Conservation (phyloP, 2,329 filamentous ascomycete genomes). For the Penicillium sp. region DNA sequence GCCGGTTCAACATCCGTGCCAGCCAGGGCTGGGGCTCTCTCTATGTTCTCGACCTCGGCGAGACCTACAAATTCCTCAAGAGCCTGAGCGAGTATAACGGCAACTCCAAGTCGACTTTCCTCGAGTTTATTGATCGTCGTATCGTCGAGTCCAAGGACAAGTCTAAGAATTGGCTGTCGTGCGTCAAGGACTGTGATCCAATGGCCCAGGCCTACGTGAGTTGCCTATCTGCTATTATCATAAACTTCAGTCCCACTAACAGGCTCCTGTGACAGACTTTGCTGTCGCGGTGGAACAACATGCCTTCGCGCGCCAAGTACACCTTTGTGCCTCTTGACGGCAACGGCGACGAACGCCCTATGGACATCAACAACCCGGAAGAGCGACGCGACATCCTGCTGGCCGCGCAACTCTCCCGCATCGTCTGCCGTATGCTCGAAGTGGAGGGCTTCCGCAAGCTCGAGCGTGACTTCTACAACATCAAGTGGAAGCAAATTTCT, state of each 20-base stretch:
- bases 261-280: constrained; percentile 33
- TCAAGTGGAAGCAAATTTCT: constrained; percentile 48
- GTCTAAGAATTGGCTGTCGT: constrained; percentile 47
- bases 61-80: constrained; percentile 45
- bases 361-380: constrained; percentile 42
- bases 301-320: constrained; percentile 50
- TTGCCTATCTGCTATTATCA: constrained; percentile 5
- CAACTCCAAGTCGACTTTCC: constrained; percentile 41
- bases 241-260: not conserved
- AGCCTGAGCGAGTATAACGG: constrained; percentile 40
- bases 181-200: constrained; percentile 43
- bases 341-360: constrained; percentile 34
- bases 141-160: constrained; percentile 48
- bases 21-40: constrained; percentile 45
- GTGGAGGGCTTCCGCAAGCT: constrained; percentile 49
- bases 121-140: constrained; percentile 48
- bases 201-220: constrained; percentile 45
- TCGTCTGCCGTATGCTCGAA: constrained; percentile 50
- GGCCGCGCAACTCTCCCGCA: constrained; percentile 48
- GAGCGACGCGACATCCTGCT: constrained; percentile 44
- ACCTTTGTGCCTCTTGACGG: constrained; percentile 39
- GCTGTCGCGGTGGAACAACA: constrained; percentile 48
- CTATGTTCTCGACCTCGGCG: constrained; percentile 45
- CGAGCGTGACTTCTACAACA: constrained; percentile 48
- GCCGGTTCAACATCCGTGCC: constrained; percentile 47